Percentiles rank a stretch among this genome's conserved stretches.
These are phyloP conservation scores for Galeopsis tetrahit DNA, from an alignment of 257 asterid genomes.

Conservation along the genomic window DNA sequence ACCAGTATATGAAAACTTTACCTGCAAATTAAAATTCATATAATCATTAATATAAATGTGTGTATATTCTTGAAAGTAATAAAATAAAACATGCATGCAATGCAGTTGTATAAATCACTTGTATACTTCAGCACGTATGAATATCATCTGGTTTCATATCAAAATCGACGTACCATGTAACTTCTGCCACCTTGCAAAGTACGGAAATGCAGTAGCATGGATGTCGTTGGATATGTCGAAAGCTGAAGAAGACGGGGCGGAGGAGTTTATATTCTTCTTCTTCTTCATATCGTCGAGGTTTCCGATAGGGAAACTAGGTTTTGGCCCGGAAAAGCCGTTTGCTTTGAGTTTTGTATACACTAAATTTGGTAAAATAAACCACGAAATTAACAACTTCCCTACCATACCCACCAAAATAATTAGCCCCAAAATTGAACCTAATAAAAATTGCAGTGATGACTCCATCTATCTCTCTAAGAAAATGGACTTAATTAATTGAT, in stretches of 20 bases:
- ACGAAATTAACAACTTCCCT: constrained; percentile 43
- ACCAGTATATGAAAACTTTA: constrained; percentile 79
- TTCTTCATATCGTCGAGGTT: constrained; percentile 62
- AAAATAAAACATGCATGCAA: neutral
- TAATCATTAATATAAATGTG: no score
- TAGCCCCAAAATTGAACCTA: constrained; percentile 28
- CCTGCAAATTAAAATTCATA: constrained; percentile 46
- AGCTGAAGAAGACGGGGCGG: constrained; percentile 3
- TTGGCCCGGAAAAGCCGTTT: constrained; percentile 87
- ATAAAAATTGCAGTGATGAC: constrained; percentile 28
- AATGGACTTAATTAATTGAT: no score
- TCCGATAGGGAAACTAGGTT: constrained; percentile 81
- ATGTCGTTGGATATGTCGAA: constrained; percentile 55
- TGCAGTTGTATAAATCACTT: no score
- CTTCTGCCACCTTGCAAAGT: constrained; percentile 76
- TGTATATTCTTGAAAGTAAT: no score
- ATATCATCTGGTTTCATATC: no score
- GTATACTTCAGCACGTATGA: no score
- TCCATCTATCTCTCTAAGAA: constrained; percentile 31
- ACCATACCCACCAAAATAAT: constrained; percentile 34
- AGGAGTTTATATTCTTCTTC: constrained; percentile 4
- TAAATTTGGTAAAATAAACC: constrained; percentile 64
- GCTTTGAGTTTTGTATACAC: constrained; percentile 50
- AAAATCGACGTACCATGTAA: constrained; percentile 26
- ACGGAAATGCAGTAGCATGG: constrained; percentile 69